Percentiles rank a stretch among this genome's conserved stretches.
phyloP scores from a whole-genome alignment of 768 basidiomycete species.

The Rhodocollybia butyracea region DNA sequence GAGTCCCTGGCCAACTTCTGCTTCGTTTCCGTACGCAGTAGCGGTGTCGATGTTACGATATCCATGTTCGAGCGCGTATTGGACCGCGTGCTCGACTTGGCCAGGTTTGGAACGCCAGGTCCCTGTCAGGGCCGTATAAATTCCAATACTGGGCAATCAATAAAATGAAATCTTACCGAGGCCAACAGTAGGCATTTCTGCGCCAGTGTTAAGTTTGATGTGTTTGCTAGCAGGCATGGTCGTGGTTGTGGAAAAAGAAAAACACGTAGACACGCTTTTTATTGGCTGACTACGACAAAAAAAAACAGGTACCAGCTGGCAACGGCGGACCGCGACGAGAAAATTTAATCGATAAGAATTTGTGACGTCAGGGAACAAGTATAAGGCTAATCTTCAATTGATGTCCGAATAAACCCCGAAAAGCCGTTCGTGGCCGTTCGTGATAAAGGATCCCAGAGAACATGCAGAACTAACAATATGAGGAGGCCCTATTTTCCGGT shows the following conservation, averaged over 20 bases:
- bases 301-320: no score
- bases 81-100: slow-evolving; percentile 70
- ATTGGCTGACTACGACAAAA: no score
- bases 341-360: no score
- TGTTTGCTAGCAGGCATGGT: slow-evolving; percentile 46
- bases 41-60: slow-evolving; percentile 77
- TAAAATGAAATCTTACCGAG: slow-evolving; percentile 41
- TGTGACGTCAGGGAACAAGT: no score
- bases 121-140: slow-evolving; percentile 33
- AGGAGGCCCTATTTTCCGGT: no score
- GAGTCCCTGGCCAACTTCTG: slow-evolving; percentile 81
- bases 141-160: not conserved
- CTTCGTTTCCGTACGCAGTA: slow-evolving; percentile 68
- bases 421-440: no score
- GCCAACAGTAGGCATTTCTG: slow-evolving; percentile 71
- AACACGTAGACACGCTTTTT: not conserved
- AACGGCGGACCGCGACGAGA: no score
- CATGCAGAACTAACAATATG: no score
- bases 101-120: slow-evolving; percentile 78
- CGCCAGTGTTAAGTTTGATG: slow-evolving; percentile 73
- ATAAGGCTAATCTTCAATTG: no score
- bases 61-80: slow-evolving; percentile 67
- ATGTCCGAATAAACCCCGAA: no score
- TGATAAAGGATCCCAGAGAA: no score
- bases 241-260: not conserved